phyloP scores from a whole-genome alignment of 2,329 filamentous ascomycete genomes.

The Trichoderma cornu-damae region DNA sequence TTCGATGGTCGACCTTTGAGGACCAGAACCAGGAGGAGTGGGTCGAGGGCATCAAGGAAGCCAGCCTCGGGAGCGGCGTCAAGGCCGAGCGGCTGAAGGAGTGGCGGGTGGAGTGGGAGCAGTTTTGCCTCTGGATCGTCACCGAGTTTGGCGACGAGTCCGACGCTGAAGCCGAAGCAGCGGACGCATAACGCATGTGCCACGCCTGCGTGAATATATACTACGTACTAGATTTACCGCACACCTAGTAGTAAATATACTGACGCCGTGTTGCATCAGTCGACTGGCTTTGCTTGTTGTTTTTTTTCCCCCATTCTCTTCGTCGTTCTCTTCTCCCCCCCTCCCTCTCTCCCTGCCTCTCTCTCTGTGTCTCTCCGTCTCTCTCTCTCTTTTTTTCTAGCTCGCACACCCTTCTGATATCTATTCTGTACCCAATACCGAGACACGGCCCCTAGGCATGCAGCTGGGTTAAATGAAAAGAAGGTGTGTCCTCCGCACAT shows the following conservation, averaged over 20 bases:
- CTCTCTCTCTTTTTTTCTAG: no score
- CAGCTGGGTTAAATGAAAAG: not conserved
- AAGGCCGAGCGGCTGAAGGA: conserved; percentile 69
- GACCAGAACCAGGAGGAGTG: conserved; percentile 69
- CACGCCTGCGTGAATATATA: not conserved
- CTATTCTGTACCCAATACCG: no score
- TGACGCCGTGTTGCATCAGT: no score
- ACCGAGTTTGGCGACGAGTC: conserved; percentile 68
- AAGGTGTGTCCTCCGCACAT: not conserved
- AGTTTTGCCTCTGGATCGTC: conserved; percentile 86
- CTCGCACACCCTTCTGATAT: no score
- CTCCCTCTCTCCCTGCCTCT: no score
- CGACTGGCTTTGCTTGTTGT: no score
- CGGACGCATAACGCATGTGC: not conserved
- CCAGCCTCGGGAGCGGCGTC: conserved; percentile 63
- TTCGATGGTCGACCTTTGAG: conserved; percentile 84
- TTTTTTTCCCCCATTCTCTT: no score
- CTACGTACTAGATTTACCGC: no score
- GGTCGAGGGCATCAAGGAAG: conserved; percentile 66
- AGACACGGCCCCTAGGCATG: no score
- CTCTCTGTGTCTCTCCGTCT: no score
- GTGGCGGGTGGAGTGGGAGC: conserved; percentile 80
- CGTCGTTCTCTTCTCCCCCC: no score
- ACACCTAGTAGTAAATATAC: no score
- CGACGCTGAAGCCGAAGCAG: conserved; percentile 24